Evolutionary conservation across 1,284 basidiomycete genomes (phyloP).

Genomic region (Cronartium quercuum): DNA sequence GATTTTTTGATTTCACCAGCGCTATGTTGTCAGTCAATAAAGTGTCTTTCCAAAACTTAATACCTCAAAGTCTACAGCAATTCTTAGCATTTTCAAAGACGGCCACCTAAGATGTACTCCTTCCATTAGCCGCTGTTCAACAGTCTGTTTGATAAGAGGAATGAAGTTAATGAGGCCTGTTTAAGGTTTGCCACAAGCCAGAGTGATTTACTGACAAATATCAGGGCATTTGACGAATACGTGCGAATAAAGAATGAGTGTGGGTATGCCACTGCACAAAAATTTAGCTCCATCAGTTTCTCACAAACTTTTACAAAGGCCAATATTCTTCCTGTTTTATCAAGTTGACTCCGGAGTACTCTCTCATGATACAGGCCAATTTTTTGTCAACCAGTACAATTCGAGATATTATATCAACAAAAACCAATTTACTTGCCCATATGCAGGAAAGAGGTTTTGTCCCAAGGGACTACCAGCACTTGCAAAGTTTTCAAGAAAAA

Average conservation of each 20-base stretch:
- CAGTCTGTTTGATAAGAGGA: slow-evolving; percentile 71
- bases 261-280: slow-evolving; percentile 54
- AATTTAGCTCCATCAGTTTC: slow-evolving; percentile 64
- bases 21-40: slow-evolving; percentile 36
- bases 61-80: background rate
- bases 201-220: slow-evolving; percentile 79
- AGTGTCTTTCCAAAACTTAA: background rate
- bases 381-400: slow-evolving; percentile 71
- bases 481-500: slow-evolving; percentile 2
- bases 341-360: too few species aligned
- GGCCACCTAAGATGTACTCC: too few species aligned
- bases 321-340: too few species aligned
- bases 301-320: too few species aligned
- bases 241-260: slow-evolving; percentile 56
- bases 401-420: slow-evolving; percentile 73
- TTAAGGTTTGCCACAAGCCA: slow-evolving; percentile 63
- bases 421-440: slow-evolving; percentile 68
- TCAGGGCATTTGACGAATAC: slow-evolving; percentile 68
- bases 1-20: background rate
- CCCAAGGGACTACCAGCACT: slow-evolving; percentile 46
- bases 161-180: slow-evolving; percentile 69
- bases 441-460: slow-evolving; percentile 70
- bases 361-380: too few species aligned
- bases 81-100: slow-evolving; percentile 67
- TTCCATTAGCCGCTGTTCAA: slow-evolving; percentile 81